Evolutionary conservation across 2,329 filamentous ascomycete genomes (phyloP), one percentile per base, ranked within the genome.

Genomic region (Pseudogymnoascus sp.): DNA sequence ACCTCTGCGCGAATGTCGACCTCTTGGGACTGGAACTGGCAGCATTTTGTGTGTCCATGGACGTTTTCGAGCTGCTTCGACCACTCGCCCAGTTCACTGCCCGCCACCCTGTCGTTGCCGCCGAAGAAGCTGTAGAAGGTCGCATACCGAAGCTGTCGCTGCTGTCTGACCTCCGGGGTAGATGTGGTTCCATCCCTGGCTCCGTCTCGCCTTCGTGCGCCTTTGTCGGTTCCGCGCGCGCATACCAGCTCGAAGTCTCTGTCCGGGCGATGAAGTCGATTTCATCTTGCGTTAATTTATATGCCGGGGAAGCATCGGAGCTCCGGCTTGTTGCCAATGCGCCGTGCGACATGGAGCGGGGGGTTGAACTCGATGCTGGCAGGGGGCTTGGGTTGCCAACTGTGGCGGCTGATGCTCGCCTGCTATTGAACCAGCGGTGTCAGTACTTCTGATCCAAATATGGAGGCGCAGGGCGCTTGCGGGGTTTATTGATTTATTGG

Each of bases 231-330:
- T 56, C 50, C 33, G 50, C 50, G 5, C 29, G 29, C 17, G 50
- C 50, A 11, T 56, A 56, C 50, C 50, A 56, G 50, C 50, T 33
- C 10, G 50, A 56, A 7, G 50, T 56, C 7, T 35, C 50, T 21
- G 50, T 33, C n/a, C 50, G 29, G n/a, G 50, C 50, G 26, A 56
- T 56, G 29, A 56, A 56, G 50, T 56, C 50, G 29, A 56, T 56
- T 56, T 56, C 50, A 7, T 56, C 50, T 10, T 56, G 50, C n/a
- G 50, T 56, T 13, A 56, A 56, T 21, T 56, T 56, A 19, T 56
- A 56, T 4, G 50, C n/a, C 29, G 50, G 29, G 1, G 50, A 33
- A 13, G 50, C 10, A 7, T 56, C 50, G 26, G 50, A 56, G 29
- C 50, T n/a, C 2, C 50, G 50, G 10, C n/a, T 33, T 56, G 50